Percentiles rank a stretch among this genome's conserved stretches.
Conservation (phyloP, 2,329 filamentous ascomycete genomes). For the Aspergillus sergii region DNA sequence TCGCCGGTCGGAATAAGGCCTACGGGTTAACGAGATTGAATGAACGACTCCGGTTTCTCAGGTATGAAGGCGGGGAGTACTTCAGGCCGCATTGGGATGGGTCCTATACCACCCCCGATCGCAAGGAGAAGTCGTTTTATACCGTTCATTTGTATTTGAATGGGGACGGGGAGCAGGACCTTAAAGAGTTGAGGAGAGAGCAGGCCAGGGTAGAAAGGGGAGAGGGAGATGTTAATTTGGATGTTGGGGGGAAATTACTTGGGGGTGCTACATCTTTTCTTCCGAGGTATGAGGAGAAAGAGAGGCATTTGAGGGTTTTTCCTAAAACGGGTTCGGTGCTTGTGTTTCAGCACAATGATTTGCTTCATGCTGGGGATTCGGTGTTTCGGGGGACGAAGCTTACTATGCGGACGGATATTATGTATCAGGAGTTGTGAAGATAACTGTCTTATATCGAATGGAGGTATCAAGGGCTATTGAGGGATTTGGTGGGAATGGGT, state of each 20-base stretch:
- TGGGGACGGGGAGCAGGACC: conserved; percentile 43
- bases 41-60: conserved; percentile 73
- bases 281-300: conserved; percentile 31
- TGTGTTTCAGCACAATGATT: conserved; percentile 57
- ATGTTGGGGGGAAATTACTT: conserved; percentile 39
- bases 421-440: conserved; percentile 45
- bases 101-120: conserved; percentile 60
- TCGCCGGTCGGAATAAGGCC: conserved; percentile 43
- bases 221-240: conserved; percentile 23
- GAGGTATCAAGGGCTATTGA: background rate
- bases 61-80: conserved; percentile 71
- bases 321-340: conserved; percentile 57
- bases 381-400: conserved; percentile 57
- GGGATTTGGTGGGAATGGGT: background rate
- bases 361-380: conserved; percentile 59
- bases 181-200: conserved; percentile 28
- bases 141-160: conserved; percentile 62
- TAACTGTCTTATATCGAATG: background rate
- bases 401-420: conserved; percentile 59
- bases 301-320: conserved; percentile 44
- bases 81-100: conserved; percentile 74
- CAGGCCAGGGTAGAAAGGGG: conserved; percentile 18
- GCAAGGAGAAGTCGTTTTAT: conserved; percentile 53
- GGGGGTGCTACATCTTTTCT: conserved; percentile 61
- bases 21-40: conserved; percentile 58